These are phyloP conservation scores for Neonectria magnoliae DNA, from an alignment of 2,329 filamentous ascomycete species.

Conservation along the genomic window DNA sequence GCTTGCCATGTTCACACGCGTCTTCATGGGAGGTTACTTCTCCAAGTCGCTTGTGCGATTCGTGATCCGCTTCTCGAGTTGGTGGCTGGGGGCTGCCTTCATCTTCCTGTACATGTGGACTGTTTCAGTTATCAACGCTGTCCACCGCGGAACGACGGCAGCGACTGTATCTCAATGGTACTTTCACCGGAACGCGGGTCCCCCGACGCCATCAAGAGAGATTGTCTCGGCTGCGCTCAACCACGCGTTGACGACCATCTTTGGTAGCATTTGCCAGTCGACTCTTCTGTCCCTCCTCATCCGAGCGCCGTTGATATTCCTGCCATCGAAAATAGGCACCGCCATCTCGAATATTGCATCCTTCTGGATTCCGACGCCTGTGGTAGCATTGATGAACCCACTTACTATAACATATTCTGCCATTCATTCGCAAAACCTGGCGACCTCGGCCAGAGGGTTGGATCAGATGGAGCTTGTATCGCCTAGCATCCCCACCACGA, in stretches of 20 bases:
- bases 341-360: constrained; percentile 79
- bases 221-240: constrained; percentile 84
- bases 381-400: constrained; percentile 88
- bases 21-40: constrained; percentile 93
- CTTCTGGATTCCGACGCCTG: constrained; percentile 83
- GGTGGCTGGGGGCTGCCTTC: constrained; percentile 95
- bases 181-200: constrained; percentile 88
- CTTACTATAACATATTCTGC: constrained; percentile 92
- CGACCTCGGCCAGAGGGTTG: constrained; percentile 80
- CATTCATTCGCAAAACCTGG: constrained; percentile 88
- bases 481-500: constrained; percentile 77
- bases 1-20: constrained; percentile 94
- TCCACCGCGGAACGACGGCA: constrained; percentile 91
- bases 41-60: constrained; percentile 71
- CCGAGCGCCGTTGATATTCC: constrained; percentile 83
- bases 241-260: constrained; percentile 86
- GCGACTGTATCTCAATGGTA: constrained; percentile 99
- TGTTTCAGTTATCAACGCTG: constrained; percentile 83
- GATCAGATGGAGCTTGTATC: constrained; percentile 85
- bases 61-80: constrained; percentile 86
- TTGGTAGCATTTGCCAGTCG: constrained; percentile 91
- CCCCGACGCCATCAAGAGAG: constrained; percentile 79
- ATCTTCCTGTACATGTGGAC: constrained; percentile 97
- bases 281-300: constrained; percentile 84
- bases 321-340: constrained; percentile 74